Base-by-base conservation (phyloP, 2,329 filamentous ascomycete species). In the Cadophora malorum region DNA sequence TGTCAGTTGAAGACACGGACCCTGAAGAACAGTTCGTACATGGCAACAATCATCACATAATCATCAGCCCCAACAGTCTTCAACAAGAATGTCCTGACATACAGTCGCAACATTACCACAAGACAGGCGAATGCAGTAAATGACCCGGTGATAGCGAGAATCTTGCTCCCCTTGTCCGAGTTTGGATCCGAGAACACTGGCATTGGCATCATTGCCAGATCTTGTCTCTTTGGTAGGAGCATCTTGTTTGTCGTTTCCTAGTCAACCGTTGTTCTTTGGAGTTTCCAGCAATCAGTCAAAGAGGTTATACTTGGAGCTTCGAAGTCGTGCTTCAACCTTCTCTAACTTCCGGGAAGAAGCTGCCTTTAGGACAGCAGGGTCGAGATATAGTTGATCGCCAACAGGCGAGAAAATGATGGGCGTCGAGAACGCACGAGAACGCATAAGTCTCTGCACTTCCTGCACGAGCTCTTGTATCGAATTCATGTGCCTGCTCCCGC, bases 21-120 rank as follows among this genome's bases (percentile, higher is more conserved):
- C 16, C 12, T 53, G 45, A 14, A 16, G 56, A 21, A 58, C 12
- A 7, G 25, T 52, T 45, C 65, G 31, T 53, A 64, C 65, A 67
- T 67, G 16, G 65, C 59, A 50, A 63, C 41, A 23, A 59, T 47
- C 65, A 85, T 84, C 4, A 81, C 69, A 66, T 79, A 82, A 73
- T 86, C 83, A 74, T 86, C 83, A 3, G 75, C 55, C 0, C 83
- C 82, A 61, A 83, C 76, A n/a, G 80, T 80, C 56, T 80, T 81
- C 49, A 85, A 74, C 75, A 85, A 80, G 14, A 74, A 69, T 10
- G 78, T 67, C 31, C 83, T 79, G 31, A 84, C 83, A 72, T 83
- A 83, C 56, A 80, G 74, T 52, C 82, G 78, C 12, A 80, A 69
- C 8, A 80, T n/a, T 2, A 82, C 79, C 1, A 79, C 71, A 1